Conservation (phyloP, 2,329 filamentous ascomycete species). For the Pseudogymnoascus sp. region DNA sequence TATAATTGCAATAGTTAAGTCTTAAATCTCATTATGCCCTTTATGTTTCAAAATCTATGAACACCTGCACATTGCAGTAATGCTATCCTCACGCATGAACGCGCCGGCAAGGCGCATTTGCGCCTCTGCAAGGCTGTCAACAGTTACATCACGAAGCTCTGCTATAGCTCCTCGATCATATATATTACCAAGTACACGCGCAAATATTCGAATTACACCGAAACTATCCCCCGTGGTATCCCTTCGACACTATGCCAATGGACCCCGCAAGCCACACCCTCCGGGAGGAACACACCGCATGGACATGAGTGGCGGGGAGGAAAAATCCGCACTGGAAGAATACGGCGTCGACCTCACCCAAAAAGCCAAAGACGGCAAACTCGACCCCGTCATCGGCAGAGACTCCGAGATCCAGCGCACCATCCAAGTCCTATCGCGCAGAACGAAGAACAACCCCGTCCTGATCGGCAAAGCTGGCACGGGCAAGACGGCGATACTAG, state of each 20-base stretch:
- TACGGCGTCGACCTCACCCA: conserved; percentile 87
- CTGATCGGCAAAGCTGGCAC: conserved; percentile 84
- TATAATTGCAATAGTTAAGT: not conserved
- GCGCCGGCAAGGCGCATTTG: not conserved
- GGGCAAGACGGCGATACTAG: conserved; percentile 88
- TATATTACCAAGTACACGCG: conserved; percentile 11
- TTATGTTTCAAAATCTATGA: not conserved
- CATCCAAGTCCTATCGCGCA: conserved; percentile 84
- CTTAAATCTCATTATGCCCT: not conserved
- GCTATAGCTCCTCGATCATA: conserved; percentile 1
- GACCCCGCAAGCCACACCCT: conserved; percentile 65
- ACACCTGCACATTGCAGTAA: not conserved
- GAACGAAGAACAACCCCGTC: conserved; percentile 83
- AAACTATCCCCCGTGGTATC: conserved; percentile 34
- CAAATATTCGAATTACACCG: conserved; percentile 13
- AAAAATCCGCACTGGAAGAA: conserved; percentile 85
- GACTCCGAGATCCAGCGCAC: conserved; percentile 88
- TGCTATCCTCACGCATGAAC: not conserved
- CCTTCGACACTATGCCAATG: conserved; percentile 56
- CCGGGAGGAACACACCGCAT: conserved; percentile 91
- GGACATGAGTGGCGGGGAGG: conserved; percentile 67
- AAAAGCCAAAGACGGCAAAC: conserved; percentile 75
- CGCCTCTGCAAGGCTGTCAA: not conserved
- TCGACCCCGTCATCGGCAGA: conserved; percentile 92
- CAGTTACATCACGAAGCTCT: not conserved